Evolutionary conservation across 2,329 filamentous ascomycete species (phyloP).

Genomic region (Metarhizium guizhouense): DNA sequence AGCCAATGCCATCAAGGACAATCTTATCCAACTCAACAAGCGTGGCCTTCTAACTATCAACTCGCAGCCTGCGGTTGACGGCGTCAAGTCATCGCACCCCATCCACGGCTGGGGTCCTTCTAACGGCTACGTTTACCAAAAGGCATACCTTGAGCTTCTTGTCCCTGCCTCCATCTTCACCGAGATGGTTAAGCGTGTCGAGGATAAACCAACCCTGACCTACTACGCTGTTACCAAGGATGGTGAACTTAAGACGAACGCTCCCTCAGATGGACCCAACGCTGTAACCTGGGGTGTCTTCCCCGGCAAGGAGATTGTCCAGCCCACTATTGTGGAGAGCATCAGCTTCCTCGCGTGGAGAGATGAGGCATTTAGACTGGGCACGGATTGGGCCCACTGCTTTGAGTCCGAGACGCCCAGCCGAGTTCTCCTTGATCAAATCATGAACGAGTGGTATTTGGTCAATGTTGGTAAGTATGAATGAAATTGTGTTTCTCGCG

Average conservation of each 20-base stretch:
- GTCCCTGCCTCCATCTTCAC: slow-evolving; percentile 72
- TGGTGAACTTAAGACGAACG: slow-evolving; percentile 76
- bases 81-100: slow-evolving; percentile 77
- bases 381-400: slow-evolving; percentile 89
- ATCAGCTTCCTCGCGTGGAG: slow-evolving; percentile 98
- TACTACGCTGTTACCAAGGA: slow-evolving; percentile 89
- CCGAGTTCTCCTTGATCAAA: slow-evolving; percentile 65
- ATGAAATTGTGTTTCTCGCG: not conserved
- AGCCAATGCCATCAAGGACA: slow-evolving; percentile 65
- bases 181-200: slow-evolving; percentile 69
- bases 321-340: slow-evolving; percentile 97
- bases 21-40: slow-evolving; percentile 74
- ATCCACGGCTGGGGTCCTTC: slow-evolving; percentile 89
- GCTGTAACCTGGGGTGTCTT: slow-evolving; percentile 99
- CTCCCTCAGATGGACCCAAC: slow-evolving; percentile 78
- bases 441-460: slow-evolving; percentile 89
- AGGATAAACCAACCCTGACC: slow-evolving; percentile 71
- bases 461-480: slow-evolving; percentile 82
- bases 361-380: slow-evolving; percentile 90
- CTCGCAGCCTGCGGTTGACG: slow-evolving; percentile 90
- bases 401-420: slow-evolving; percentile 70
- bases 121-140: slow-evolving; percentile 97
- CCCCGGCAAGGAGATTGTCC: slow-evolving; percentile 97
- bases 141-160: slow-evolving; percentile 89
- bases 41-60: slow-evolving; percentile 92